A percentile compares a stretch with the other conserved stretches of the same genome.
These are phyloP conservation scores for Gaeumannomyces sp. DNA, from an alignment of 2,329 filamentous ascomycete genomes.

Conservation along the genomic window DNA sequence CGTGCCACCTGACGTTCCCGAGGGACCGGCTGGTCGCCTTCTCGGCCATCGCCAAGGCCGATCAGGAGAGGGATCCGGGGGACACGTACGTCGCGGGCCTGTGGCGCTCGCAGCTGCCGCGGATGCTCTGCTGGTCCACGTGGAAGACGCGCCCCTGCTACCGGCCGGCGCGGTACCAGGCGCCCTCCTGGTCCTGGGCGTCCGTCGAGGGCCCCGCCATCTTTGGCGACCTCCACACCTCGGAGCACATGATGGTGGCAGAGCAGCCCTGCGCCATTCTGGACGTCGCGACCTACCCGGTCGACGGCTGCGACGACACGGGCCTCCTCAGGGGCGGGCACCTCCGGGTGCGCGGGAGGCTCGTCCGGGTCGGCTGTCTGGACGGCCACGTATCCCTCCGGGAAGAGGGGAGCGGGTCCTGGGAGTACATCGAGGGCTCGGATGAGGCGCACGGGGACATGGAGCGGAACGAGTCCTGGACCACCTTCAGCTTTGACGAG, in stretches of 20 bases:
- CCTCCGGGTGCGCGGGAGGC: not conserved
- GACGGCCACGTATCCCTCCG: not conserved
- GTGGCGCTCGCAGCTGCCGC: slow-evolving; percentile 1
- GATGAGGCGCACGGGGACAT: not conserved
- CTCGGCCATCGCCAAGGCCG: not conserved
- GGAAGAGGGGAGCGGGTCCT: not conserved
- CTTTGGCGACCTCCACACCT: not conserved
- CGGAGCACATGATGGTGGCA: not conserved
- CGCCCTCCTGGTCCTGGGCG: not conserved
- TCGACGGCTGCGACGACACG: not conserved
- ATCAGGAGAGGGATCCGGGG: not conserved
- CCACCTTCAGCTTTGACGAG: not conserved
- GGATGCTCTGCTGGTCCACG: not conserved
- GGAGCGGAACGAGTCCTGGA: not conserved
- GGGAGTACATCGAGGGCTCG: not conserved
- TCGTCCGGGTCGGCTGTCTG: not conserved
- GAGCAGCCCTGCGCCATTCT: not conserved
- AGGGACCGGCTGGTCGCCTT: not conserved
- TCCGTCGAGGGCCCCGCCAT: not conserved
- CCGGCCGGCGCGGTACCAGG: not conserved
- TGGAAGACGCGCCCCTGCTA: not conserved
- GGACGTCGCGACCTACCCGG: not conserved
- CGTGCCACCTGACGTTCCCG: not conserved
- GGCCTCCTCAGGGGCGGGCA: not conserved
- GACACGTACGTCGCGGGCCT: not conserved